Percentiles rank a stretch among this genome's conserved stretches.
Conservation (phyloP, 805 yeast genomes). For the Candida nonsorbophila region DNA sequence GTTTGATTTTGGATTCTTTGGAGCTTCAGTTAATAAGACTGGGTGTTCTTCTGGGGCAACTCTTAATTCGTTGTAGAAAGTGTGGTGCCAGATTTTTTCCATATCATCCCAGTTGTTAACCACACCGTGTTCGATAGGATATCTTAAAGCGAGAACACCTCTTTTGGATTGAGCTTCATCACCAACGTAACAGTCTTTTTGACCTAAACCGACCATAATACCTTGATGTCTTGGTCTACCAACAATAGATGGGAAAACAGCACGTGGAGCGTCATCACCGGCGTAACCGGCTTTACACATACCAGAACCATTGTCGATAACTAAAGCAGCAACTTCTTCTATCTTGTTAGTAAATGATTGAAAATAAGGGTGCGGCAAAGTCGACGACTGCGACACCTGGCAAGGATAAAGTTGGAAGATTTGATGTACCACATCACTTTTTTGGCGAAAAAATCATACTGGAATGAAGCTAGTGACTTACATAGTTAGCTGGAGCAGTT, state of each 20-base stretch:
- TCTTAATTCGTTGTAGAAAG: conserved; percentile 99
- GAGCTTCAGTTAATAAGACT: conserved; percentile 98
- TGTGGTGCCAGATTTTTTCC: conserved; percentile 99
- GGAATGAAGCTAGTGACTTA: too few species aligned
- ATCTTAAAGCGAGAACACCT: conserved; percentile 98
- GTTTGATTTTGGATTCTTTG: conserved; percentile 99
- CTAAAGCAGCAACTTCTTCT: conserved; percentile 56
- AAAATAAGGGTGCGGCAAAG: too few species aligned
- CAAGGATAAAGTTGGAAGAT: too few species aligned
- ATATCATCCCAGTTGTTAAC: conserved; percentile 99
- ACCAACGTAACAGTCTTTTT: conserved; percentile 99
- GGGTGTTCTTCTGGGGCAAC: conserved; percentile 99
- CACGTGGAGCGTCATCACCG: conserved; percentile 99
- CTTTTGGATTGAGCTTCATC: conserved; percentile 99
- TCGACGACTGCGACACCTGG: too few species aligned
- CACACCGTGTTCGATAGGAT: conserved; percentile 99
- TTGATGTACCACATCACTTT: too few species aligned
- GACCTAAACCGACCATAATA: conserved; percentile 99
- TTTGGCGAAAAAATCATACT: too few species aligned
- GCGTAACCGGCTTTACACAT: conserved; percentile 99
- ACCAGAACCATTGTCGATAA: conserved; percentile 99
- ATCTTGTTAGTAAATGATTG: conserved; percentile 18
- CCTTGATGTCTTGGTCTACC: conserved; percentile 99
- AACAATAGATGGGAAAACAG: conserved; percentile 99
- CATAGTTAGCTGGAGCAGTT: too few species aligned